phyloP scores from a whole-genome alignment of 2,329 filamentous ascomycete species.

The Aureobasidium lini region DNA sequence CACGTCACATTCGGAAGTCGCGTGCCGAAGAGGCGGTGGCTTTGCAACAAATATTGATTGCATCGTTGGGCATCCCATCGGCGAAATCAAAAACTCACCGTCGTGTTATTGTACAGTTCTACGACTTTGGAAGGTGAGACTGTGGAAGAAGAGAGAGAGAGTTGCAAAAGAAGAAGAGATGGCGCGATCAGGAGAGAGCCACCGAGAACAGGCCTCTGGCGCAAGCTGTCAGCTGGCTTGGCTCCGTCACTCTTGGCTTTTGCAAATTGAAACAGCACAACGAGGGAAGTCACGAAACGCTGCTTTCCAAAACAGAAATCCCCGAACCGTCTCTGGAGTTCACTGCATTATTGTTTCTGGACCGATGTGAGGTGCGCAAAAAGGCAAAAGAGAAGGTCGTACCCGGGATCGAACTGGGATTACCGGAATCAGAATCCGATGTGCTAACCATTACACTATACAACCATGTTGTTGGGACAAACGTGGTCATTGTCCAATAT shows the following conservation, averaged over 20 bases:
- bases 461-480: background rate
- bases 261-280: background rate
- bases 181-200: too few relatives aligned
- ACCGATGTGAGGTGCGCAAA: background rate
- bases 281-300: background rate
- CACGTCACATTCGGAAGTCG: constrained; percentile 8
- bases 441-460: constrained; percentile 16
- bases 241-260: background rate
- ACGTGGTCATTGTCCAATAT: background rate
- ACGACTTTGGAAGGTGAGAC: too few relatives aligned
- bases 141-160: background rate
- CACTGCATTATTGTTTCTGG: background rate
- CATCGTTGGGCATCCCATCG: background rate
- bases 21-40: constrained; percentile 28
- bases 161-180: background rate
- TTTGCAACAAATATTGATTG: constrained; percentile 4
- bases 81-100: background rate
- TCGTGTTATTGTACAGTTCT: background rate
- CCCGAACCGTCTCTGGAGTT: too few relatives aligned
- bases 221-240: background rate
- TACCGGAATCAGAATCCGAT: constrained; percentile 15
- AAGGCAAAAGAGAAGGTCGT: constrained; percentile 7
- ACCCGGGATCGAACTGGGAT: constrained; percentile 15
- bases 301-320: too few relatives aligned
- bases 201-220: background rate